Conservation (phyloP, 208 protist species). For the Crithidia acanthocephali region DNA sequence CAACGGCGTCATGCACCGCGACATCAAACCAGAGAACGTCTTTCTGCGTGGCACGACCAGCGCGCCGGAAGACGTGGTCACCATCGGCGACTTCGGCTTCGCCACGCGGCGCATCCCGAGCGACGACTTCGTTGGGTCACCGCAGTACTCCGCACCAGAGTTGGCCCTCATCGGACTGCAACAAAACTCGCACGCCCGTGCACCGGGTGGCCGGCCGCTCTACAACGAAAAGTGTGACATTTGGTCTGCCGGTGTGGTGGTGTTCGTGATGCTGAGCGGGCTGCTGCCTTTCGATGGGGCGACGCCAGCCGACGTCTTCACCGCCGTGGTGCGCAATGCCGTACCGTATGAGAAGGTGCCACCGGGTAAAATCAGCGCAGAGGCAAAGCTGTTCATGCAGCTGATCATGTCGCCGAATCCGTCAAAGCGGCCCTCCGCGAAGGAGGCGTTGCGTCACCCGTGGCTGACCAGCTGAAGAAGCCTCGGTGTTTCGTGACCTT, state of each 20-base stretch:
- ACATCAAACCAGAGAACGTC: slow-evolving; percentile 99
- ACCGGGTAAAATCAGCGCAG: slow-evolving; percentile 35
- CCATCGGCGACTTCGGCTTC: slow-evolving; percentile 98
- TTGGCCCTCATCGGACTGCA: slow-evolving; percentile 68
- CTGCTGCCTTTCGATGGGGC: slow-evolving; percentile 80
- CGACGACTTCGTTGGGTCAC: slow-evolving; percentile 70
- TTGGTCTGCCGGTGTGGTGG: slow-evolving; percentile 89
- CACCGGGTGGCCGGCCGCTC: slow-evolving; percentile 30
- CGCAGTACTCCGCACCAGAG: slow-evolving; percentile 89
- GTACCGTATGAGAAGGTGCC: slow-evolving; percentile 71
- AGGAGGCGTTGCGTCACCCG: slow-evolving; percentile 61
- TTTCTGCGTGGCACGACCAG: slow-evolving; percentile 93
- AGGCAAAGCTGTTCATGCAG: slow-evolving; percentile 62
- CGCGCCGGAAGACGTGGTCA: slow-evolving; percentile 48
- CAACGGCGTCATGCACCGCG: slow-evolving; percentile 98
- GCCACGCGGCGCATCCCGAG: slow-evolving; percentile 78
- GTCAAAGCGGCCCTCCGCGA: slow-evolving; percentile 58
- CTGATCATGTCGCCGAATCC: slow-evolving; percentile 62
- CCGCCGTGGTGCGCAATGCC: slow-evolving; percentile 49
- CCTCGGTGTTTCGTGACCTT: not conserved
- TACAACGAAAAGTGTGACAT: slow-evolving; percentile 93
- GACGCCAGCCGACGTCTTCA: slow-evolving; percentile 70
- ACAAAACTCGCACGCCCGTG: slow-evolving; percentile 23
- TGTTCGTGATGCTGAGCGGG: slow-evolving; percentile 85
- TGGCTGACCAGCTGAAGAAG: slow-evolving; percentile 45